Percentiles rank a stretch among this genome's conserved stretches.
These are phyloP conservation scores for Sphagnum magellanicum DNA, from an alignment of 228 moss, liverwort and hornwort species.

Conservation along the genomic window DNA sequence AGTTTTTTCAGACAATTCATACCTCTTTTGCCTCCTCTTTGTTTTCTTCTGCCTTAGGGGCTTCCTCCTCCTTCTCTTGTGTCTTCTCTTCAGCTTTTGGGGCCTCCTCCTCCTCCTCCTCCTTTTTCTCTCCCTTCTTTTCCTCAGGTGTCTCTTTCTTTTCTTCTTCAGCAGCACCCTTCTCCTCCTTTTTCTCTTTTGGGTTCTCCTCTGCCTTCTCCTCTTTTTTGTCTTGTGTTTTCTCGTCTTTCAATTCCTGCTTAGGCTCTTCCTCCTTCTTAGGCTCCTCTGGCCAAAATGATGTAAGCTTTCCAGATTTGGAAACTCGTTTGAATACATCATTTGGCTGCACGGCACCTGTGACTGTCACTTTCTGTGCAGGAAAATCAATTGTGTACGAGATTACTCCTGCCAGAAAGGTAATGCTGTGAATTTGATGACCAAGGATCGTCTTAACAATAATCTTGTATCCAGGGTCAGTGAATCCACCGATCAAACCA, in stretches of 20 bases:
- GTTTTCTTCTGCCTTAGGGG: neutral
- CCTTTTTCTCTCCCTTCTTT: neutral
- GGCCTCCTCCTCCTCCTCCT: slow-evolving; percentile 13
- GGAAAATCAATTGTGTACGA: slow-evolving; percentile 38
- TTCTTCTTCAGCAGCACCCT: neutral
- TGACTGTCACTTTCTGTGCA: slow-evolving; percentile 47
- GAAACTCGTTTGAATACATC: slow-evolving; percentile 38
- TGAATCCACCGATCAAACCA: too few species aligned
- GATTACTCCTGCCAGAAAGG: slow-evolving; percentile 23
- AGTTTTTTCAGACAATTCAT: too few species aligned
- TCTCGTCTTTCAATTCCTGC: slow-evolving; percentile 4
- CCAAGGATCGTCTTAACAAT: too few species aligned
- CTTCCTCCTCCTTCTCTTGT: neutral
- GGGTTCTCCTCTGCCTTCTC: slow-evolving; percentile 13
- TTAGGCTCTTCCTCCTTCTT: slow-evolving; percentile 21
- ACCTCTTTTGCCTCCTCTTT: neutral
- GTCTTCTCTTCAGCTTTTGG: slow-evolving; percentile 11
- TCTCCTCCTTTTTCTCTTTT: slow-evolving; percentile 4
- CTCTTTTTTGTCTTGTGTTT: slow-evolving; percentile 2
- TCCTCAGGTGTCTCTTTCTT: neutral
- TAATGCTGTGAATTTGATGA: too few species aligned
- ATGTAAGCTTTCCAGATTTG: slow-evolving; percentile 47
- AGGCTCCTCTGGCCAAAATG: slow-evolving; percentile 20
- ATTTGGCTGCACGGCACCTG: slow-evolving; percentile 31
- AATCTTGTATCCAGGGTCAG: too few species aligned